Evolutionary conservation across 2,329 filamentous ascomycete species (phyloP), one percentile per base, ranked within the genome.

Genomic region (Verticillium alfalfae): DNA sequence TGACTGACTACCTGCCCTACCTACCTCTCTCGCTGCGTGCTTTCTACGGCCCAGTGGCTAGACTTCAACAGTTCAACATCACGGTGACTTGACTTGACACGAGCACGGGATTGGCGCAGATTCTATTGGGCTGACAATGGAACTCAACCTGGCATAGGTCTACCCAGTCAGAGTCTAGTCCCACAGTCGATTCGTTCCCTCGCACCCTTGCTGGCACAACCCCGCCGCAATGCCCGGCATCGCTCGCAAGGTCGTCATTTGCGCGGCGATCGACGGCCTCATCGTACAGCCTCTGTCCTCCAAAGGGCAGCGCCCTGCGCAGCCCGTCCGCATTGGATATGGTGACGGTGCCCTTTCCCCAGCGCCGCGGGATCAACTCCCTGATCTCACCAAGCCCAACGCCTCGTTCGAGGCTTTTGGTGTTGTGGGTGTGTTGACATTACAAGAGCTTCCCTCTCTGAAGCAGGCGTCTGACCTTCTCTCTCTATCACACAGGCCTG

Each of bases 221-320:
- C 45, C 45, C 45, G 45, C 45, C 45, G 22, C 45, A 61, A 95
- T 96, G 92, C 88, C 92, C 61, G 83, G 84, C 66, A 79, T 96
- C 64, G 87, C 90, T 63, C 89, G 91, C 72, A 96, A 95, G 76
- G 78, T 96, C 61, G 73, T 93, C 66, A 86, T 97, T 67, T 89
- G 89, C 75, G 92, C 93, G 61, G 88, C 92, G 34, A 85, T 89
- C 60, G 93, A 97, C 70, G 93, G 93, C 62, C 82, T 97, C 59
- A 80, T 96, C 66, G 82, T 97, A 55, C 91, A 95, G 70, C 88
- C 91, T 34, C 78, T 90, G 36, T 81, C 85, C 18, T 75, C 80
- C 60, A 87, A 86, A 70, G 84, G 87, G 70, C 82, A 84, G 72
- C 75, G 80, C 45, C 76, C 83, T 34, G 72, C 78, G 60, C 79